Conservation (phyloP, 164 flowering plant species). For the Chimonanthus salicifolius region DNA sequence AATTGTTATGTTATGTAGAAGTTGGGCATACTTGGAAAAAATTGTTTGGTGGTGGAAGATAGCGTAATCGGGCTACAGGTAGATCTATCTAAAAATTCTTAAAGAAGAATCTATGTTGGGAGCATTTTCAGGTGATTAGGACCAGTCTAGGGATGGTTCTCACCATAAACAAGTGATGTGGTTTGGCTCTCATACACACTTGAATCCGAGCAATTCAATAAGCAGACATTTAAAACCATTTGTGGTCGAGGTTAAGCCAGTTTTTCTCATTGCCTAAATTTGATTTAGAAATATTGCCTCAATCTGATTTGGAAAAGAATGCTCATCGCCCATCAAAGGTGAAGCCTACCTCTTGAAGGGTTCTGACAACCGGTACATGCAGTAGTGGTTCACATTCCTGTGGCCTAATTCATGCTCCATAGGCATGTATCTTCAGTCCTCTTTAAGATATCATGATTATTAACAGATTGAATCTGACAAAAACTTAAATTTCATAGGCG, state of each 20-base stretch:
- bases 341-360: not conserved
- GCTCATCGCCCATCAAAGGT: not conserved
- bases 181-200: not conserved
- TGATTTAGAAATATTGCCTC: too few relatives aligned
- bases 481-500: constrained; percentile 42
- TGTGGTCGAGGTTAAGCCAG: not conserved
- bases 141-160: not conserved
- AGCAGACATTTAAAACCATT: too few relatives aligned
- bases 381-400: not conserved
- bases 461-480: not conserved
- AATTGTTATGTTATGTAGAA: constrained; percentile 37
- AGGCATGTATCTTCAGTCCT: not conserved
- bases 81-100: not conserved
- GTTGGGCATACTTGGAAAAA: constrained; percentile 47
- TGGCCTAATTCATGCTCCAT: not conserved
- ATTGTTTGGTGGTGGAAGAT: constrained; percentile 93
- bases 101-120: not conserved
- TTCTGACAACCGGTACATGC: not conserved
- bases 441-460: too few relatives aligned
- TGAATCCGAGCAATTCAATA: not conserved
- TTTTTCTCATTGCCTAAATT: not conserved
- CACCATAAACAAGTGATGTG: not conserved
- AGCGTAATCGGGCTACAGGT: constrained; percentile 95
- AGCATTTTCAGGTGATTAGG: not conserved
- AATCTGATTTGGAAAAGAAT: not conserved